phyloP scores from a whole-genome alignment of 768 basidiomycete species.

The Gyrodon lividus region DNA sequence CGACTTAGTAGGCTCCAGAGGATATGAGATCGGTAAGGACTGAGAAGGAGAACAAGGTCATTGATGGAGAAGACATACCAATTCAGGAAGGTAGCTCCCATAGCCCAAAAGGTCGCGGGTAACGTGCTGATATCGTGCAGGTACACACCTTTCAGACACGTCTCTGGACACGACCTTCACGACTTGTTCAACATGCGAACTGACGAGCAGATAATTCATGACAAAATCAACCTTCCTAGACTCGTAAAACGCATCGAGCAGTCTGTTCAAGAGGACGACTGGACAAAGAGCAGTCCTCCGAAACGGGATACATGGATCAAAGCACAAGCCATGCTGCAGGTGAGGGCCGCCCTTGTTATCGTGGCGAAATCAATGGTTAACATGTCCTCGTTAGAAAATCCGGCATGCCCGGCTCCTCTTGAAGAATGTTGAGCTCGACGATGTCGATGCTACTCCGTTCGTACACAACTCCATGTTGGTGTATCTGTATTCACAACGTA shows the following conservation, averaged over 20 bases:
- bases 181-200: constrained; percentile 26
- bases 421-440: constrained; percentile 55
- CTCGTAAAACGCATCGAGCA: constrained; percentile 63
- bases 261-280: constrained; percentile 38
- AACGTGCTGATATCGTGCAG: too few relatives aligned
- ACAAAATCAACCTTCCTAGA: constrained; percentile 66
- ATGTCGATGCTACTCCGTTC: constrained; percentile 43
- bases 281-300: constrained; percentile 29
- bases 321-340: constrained; percentile 57
- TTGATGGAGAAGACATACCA: background rate
- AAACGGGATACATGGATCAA: constrained; percentile 49
- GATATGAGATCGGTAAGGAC: too few relatives aligned
- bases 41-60: background rate
- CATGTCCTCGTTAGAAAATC: constrained; percentile 36
- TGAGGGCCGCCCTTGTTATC: constrained; percentile 22
- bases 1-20: too few relatives aligned
- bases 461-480: constrained; percentile 19
- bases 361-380: background rate
- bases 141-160: too few relatives aligned
- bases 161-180: background rate
- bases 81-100: constrained; percentile 29
- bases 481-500: background rate
- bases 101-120: background rate
- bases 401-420: constrained; percentile 58
- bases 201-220: constrained; percentile 42